Conservation (phyloP, 305 asterid species). For the Solanum hybrid region DNA sequence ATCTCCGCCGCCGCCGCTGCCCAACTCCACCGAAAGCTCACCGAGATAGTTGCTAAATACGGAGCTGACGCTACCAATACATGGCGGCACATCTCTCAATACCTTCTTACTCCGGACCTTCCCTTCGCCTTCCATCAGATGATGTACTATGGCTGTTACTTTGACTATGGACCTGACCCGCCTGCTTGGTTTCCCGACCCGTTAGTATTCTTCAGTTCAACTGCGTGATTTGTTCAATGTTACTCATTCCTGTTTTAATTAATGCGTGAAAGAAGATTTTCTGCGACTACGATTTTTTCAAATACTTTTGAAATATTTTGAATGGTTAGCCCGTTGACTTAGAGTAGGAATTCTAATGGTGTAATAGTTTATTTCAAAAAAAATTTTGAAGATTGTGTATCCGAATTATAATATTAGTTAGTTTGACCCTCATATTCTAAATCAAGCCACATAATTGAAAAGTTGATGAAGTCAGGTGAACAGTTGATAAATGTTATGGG, state of each 20-base stretch:
- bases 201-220: conserved; percentile 25
- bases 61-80: conserved; percentile 58
- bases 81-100: conserved; percentile 53
- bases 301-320: not conserved
- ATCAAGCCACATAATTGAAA: not conserved
- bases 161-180: conserved; percentile 64
- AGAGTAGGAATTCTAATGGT: not conserved
- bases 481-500: not conserved
- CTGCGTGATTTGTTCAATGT: not conserved
- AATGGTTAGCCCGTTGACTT: not conserved
- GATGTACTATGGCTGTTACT: conserved; percentile 92
- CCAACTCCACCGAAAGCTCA: conserved; percentile 41
- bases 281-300: not conserved
- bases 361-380: not conserved
- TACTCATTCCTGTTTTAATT: not conserved
- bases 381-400: not conserved
- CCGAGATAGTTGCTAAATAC: conserved; percentile 28
- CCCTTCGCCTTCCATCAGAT: conserved; percentile 75
- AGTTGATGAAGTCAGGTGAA: not conserved
- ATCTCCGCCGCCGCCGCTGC: conserved; percentile 30
- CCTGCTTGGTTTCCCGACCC: conserved; percentile 80
- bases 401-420: not conserved
- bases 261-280: not conserved
- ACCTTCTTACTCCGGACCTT: conserved; percentile 61
- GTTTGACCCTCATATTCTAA: not conserved